Conservation (phyloP, 371 early-diverging fungal species). For the Apophysomyces ossiformis region DNA sequence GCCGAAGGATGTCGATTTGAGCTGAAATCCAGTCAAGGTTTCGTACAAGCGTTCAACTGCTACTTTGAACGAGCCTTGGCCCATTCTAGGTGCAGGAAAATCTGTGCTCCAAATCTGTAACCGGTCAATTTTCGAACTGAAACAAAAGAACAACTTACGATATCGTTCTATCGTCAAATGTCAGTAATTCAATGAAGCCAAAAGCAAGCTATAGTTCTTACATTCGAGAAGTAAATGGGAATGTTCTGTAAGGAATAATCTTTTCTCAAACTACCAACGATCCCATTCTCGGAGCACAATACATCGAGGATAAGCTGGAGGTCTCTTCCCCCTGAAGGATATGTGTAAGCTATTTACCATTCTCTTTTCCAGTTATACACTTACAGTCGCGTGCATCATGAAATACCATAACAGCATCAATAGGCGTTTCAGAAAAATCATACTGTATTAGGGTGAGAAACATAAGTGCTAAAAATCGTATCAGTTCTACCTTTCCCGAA, state of each 20-base stretch:
- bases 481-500: background rate
- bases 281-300: conserved; percentile 67
- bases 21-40: conserved; percentile 36
- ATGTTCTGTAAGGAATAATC: conserved; percentile 54
- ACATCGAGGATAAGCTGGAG: conserved; percentile 82
- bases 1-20: conserved; percentile 80
- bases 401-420: conserved; percentile 81
- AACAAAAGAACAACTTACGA: conserved; percentile 29
- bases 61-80: conserved; percentile 80
- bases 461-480: background rate
- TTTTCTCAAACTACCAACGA: conserved; percentile 58
- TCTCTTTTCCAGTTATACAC: conserved; percentile 1
- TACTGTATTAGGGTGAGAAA: conserved; percentile 30
- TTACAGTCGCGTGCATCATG: conserved; percentile 86
- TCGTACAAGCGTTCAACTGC: conserved; percentile 64
- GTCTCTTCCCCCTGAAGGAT: conserved; percentile 73
- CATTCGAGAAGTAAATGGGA: conserved; percentile 84
- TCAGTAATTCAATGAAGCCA: background rate
- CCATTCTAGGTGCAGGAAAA: conserved; percentile 75
- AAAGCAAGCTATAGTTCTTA: conserved; percentile 21
- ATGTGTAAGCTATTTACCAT: background rate
- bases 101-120: conserved; percentile 84
- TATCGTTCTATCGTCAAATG: conserved; percentile 37
- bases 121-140: background rate
- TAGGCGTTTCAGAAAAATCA: conserved; percentile 60